Percentiles rank a stretch among this genome's conserved stretches.
Evolutionary conservation across 2,329 filamentous ascomycete species (phyloP).

Genomic region (Taxawa tesnikishii): DNA sequence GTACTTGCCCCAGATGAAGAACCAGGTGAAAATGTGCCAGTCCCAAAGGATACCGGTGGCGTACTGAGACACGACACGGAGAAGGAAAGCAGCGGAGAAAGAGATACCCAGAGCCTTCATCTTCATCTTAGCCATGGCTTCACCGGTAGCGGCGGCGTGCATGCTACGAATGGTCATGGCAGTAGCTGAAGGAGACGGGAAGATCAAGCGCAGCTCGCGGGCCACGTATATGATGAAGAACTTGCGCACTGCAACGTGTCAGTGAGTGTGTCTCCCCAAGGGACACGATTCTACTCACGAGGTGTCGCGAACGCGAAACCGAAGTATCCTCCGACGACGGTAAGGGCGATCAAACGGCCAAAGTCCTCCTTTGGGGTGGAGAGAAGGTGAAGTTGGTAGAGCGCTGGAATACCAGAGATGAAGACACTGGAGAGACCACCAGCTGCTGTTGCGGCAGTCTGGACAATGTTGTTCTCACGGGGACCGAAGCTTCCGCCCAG

Average conservation of each 20-base stretch:
- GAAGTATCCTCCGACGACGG: slow-evolving; percentile 49
- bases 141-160: slow-evolving; percentile 41
- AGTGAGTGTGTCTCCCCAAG: not conserved
- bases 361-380: slow-evolving; percentile 42
- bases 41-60: slow-evolving; percentile 47
- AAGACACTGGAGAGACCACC: slow-evolving; percentile 45
- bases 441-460: slow-evolving; percentile 45
- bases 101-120: slow-evolving; percentile 40
- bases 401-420: slow-evolving; percentile 45
- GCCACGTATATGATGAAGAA: slow-evolving; percentile 55
- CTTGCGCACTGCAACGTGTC: slow-evolving; percentile 30
- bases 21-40: slow-evolving; percentile 23
- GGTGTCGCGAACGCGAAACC: slow-evolving; percentile 53
- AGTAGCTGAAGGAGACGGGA: slow-evolving; percentile 46
- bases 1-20: slow-evolving; percentile 36
- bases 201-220: slow-evolving; percentile 44
- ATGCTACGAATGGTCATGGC: slow-evolving; percentile 50
- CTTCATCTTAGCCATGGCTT: slow-evolving; percentile 40
- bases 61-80: slow-evolving; percentile 45
- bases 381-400: slow-evolving; percentile 44
- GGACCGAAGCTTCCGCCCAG: slow-evolving; percentile 44
- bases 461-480: slow-evolving; percentile 48
- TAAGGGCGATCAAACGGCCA: slow-evolving; percentile 45
- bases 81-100: slow-evolving; percentile 36
- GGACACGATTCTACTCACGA: slow-evolving; percentile 11